Evolutionary conservation across 2,329 filamentous ascomycete species (phyloP).

Genomic region (Aspergillus glaucus): DNA sequence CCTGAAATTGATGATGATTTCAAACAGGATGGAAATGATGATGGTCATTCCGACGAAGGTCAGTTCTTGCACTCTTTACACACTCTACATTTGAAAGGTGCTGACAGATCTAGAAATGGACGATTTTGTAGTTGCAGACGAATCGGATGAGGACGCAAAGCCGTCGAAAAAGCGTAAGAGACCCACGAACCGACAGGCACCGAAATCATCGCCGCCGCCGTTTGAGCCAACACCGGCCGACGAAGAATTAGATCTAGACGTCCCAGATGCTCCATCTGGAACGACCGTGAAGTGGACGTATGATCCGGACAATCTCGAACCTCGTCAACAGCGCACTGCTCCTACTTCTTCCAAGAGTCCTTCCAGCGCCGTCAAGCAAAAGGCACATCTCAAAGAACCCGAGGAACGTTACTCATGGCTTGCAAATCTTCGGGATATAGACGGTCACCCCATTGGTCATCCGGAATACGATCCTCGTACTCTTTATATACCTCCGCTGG

Average conservation of each 20-base stretch:
- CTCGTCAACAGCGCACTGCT: constrained; percentile 43
- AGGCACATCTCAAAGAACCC: constrained; percentile 74
- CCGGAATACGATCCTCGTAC: constrained; percentile 88
- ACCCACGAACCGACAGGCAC: constrained; percentile 42
- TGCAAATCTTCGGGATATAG: constrained; percentile 75
- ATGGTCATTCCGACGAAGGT: constrained; percentile 42
- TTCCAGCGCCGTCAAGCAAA: constrained; percentile 45
- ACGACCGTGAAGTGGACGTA: constrained; percentile 79
- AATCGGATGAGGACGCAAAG: constrained; percentile 64
- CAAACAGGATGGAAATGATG: constrained; percentile 51
- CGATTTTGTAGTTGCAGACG: constrained; percentile 82
- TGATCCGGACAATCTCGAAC: constrained; percentile 54
- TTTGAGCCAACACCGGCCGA: constrained; percentile 47
- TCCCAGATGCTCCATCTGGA: constrained; percentile 52
- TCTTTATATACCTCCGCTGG: constrained; percentile 77
- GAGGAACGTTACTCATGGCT: constrained; percentile 88
- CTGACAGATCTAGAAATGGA: constrained; percentile 59
- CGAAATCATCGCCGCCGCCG: constrained; percentile 31
- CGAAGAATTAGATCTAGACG: constrained; percentile 51
- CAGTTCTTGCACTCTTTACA: constrained; percentile 23
- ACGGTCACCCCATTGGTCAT: constrained; percentile 69
- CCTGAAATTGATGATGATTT: constrained; percentile 66
- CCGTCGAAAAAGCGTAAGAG: constrained; percentile 68
- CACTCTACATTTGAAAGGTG: background rate
- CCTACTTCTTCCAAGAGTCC: constrained; percentile 28